Base-by-base conservation (phyloP, 2,329 filamentous ascomycete species). In the Mycosphaerella sp. region DNA sequence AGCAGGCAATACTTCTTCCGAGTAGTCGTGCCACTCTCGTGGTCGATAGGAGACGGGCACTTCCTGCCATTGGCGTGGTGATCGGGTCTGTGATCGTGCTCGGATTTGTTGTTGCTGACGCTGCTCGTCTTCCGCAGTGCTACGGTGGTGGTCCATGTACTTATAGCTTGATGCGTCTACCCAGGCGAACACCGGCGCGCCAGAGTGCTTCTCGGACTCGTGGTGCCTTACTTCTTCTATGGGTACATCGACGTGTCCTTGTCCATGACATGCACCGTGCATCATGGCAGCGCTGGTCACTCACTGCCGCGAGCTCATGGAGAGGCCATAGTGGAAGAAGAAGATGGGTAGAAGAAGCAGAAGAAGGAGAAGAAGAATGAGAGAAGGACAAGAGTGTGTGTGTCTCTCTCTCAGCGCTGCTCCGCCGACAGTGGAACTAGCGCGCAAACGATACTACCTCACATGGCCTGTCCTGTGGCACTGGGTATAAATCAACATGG, bases 1-100 rank as follows among this genome's bases (percentile, higher is more conserved):
- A 11, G 43, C 48, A 9, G 47, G 44, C 2, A 53, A 42, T 4
- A 26, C 45, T 23, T 21, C 44, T 34, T 56, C 48, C 42, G 43
- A 52, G 44, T 51, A 40, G 21, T 58, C 55, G 21, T 51, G 46
- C 56, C 55, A 59, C 32, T 62, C 54, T 12, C 51, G 48, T 39
- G 62, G 60, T 29, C 60, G 58, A 44, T 60, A 61, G 8, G 58
- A 48, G 12, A 58, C 40, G 8, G 61, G 55, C 23, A 60, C 42
- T 11, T 58, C 48, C 42, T 60, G 48, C 59, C 62, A 61, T 52
- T 64, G 61, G n/a, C 48, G 55, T 42, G 61, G 57, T 39, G 61
- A 34, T n/a, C 32, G 48, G 23, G 31, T 45, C 40, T 51, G 48
- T 29, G 43, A 34, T 45, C 34, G 41, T 21, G 14, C 41, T 45